phyloP scores from a whole-genome alignment of 2,329 filamentous ascomycete genomes.

The Cylindrodendrum hubeiense region DNA sequence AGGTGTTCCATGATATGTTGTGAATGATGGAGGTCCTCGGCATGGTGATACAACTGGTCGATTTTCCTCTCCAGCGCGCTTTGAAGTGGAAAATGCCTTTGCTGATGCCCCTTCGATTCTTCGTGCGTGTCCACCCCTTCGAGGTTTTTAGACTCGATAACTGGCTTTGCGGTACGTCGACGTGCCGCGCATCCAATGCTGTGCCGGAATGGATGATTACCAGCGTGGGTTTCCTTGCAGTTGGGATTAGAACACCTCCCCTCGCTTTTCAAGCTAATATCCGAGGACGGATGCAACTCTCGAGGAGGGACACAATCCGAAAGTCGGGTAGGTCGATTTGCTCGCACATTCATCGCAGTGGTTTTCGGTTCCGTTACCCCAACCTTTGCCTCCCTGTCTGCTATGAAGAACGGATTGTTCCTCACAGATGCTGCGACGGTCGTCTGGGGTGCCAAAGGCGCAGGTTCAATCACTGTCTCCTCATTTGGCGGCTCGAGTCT shows the following conservation, averaged over 20 bases:
- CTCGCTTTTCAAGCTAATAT: conserved; percentile 17
- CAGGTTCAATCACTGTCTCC: not conserved
- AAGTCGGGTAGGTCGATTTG: conserved; percentile 33
- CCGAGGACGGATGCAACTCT: conserved; percentile 25
- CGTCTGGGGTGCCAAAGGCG: conserved; percentile 21
- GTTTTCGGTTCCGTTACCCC: conserved; percentile 37
- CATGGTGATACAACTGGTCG: conserved; percentile 48
- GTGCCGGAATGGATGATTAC: conserved; percentile 47
- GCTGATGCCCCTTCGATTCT: not conserved
- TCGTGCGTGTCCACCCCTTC: conserved; percentile 23
- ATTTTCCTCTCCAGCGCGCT: conserved; percentile 42
- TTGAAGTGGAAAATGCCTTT: conserved; percentile 14
- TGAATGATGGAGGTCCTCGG: conserved; percentile 49
- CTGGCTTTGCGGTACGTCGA: conserved; percentile 18
- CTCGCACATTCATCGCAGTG: conserved; percentile 33
- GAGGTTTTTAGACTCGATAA: conserved; percentile 2
- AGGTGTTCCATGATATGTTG: conserved; percentile 52
- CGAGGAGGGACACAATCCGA: conserved; percentile 48
- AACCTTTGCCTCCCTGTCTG: conserved; percentile 43
- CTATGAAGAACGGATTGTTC: conserved; percentile 50
- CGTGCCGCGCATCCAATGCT: conserved; percentile 47
- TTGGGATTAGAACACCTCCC: conserved; percentile 45
- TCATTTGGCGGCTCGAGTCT: conserved; percentile 13
- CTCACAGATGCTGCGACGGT: conserved; percentile 35
- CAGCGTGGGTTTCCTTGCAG: conserved; percentile 43